Percentiles rank a stretch among this genome's conserved stretches.
These are phyloP conservation scores for Curvularia lunata DNA, from an alignment of 2,329 filamentous ascomycete species.

Conservation along the genomic window DNA sequence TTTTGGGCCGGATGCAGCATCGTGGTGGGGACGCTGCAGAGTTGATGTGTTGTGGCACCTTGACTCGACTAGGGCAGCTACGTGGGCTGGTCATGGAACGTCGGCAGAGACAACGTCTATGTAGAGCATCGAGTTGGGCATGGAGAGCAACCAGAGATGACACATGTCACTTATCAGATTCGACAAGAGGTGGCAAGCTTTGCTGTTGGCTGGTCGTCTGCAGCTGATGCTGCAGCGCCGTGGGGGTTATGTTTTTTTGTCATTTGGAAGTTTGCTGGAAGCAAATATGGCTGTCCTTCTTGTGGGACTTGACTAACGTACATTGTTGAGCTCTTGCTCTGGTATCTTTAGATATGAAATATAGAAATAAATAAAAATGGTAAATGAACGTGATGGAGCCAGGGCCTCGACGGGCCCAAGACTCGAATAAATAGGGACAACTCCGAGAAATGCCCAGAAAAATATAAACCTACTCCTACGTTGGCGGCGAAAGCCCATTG, in stretches of 20 bases:
- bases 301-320: constrained; percentile 40
- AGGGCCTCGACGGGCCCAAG: constrained; percentile 18
- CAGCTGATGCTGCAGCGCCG: constrained; percentile 20
- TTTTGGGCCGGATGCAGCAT: constrained; percentile 22
- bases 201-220: constrained; percentile 9
- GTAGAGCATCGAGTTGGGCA: not conserved
- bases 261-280: constrained; percentile 21
- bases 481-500: constrained; percentile 18
- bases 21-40: constrained; percentile 23
- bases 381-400: constrained; percentile 36
- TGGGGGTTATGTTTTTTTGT: constrained; percentile 23
- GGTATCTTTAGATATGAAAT: constrained; percentile 43
- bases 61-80: constrained; percentile 22
- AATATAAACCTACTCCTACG: constrained; percentile 19
- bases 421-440: constrained; percentile 22
- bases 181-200: constrained; percentile 6
- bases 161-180: not conserved
- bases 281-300: constrained; percentile 27
- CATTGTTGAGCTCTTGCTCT: constrained; percentile 45
- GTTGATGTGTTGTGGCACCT: constrained; percentile 28
- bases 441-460: constrained; percentile 30
- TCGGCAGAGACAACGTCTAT: not conserved
- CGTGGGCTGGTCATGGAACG: constrained; percentile 12
- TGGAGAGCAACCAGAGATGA: not conserved
- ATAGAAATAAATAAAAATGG: not conserved